Percentiles rank a stretch among this genome's conserved stretches.
phyloP scores from a whole-genome alignment of 345 rosid species.

The Mercurialis annua region DNA sequence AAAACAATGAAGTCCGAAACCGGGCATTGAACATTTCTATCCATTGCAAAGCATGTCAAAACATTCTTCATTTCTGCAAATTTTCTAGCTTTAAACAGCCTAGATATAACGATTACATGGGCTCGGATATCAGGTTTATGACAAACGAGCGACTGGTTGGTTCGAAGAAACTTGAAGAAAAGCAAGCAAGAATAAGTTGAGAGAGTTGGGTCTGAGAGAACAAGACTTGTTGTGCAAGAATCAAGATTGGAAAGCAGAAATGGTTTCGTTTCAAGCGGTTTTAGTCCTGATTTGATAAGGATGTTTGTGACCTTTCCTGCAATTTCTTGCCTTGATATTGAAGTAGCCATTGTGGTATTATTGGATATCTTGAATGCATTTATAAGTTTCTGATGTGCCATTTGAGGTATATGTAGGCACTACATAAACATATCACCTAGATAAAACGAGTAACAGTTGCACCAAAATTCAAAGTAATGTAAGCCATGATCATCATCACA shows the following conservation, averaged over 20 bases:
- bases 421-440: too few relatives aligned
- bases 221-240: conserved; percentile 40
- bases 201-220: conserved; percentile 50
- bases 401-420: conserved; percentile 11
- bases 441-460: too few relatives aligned
- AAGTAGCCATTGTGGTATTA: not conserved
- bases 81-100: conserved; percentile 43
- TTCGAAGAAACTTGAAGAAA: conserved; percentile 52
- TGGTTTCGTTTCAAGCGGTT: conserved; percentile 36
- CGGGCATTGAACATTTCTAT: conserved; percentile 35
- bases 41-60: conserved; percentile 37
- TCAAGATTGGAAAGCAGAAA: conserved; percentile 46
- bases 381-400: conserved; percentile 36
- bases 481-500: too few relatives aligned
- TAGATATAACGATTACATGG: conserved; percentile 38
- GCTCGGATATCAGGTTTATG: conserved; percentile 49
- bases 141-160: conserved; percentile 29
- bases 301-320: conserved; percentile 30
- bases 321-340: conserved; percentile 22
- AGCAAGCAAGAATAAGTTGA: conserved; percentile 46
- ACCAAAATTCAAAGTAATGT: too few relatives aligned
- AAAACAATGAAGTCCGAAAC: conserved; percentile 36
- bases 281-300: conserved; percentile 30
- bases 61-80: conserved; percentile 49
- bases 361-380: conserved; percentile 19